phyloP scores from a whole-genome alignment of 768 basidiomycete genomes.

The Vararia minispora region DNA sequence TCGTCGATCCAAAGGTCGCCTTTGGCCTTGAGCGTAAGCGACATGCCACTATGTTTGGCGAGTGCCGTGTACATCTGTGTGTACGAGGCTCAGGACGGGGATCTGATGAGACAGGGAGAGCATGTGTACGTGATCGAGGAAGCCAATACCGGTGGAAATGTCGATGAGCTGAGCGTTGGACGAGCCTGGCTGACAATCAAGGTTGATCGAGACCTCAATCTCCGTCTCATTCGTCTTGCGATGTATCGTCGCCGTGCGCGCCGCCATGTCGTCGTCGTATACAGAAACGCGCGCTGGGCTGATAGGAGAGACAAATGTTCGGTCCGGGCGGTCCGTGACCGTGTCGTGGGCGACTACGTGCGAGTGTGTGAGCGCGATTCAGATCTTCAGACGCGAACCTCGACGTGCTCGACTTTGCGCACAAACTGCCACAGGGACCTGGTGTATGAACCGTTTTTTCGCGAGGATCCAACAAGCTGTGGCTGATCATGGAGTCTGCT shows the following conservation, averaged over 20 bases:
- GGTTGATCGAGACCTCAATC: constrained; percentile 70
- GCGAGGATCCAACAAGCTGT: too few species aligned
- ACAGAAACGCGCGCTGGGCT: too few species aligned
- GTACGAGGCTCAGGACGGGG: neutral
- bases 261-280: constrained; percentile 23
- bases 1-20: constrained; percentile 98
- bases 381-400: too few species aligned
- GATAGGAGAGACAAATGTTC: too few species aligned
- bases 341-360: too few species aligned
- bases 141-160: constrained; percentile 93
- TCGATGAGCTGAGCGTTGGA: constrained; percentile 62
- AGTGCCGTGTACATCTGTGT: constrained; percentile 93
- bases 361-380: too few species aligned
- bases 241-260: constrained; percentile 56
- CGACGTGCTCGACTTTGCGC: too few species aligned
- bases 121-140: constrained; percentile 81
- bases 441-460: too few species aligned
- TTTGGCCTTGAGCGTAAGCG: constrained; percentile 79
- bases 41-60: constrained; percentile 95
- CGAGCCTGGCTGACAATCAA: constrained; percentile 67
- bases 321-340: too few species aligned
- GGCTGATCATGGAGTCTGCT: too few species aligned
- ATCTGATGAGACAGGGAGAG: neutral
- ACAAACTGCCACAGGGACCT: too few species aligned
- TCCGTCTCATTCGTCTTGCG: constrained; percentile 88